Evolutionary conservation across 2,329 filamentous ascomycete species (phyloP).

Genomic region (Nemania bipapillata): DNA sequence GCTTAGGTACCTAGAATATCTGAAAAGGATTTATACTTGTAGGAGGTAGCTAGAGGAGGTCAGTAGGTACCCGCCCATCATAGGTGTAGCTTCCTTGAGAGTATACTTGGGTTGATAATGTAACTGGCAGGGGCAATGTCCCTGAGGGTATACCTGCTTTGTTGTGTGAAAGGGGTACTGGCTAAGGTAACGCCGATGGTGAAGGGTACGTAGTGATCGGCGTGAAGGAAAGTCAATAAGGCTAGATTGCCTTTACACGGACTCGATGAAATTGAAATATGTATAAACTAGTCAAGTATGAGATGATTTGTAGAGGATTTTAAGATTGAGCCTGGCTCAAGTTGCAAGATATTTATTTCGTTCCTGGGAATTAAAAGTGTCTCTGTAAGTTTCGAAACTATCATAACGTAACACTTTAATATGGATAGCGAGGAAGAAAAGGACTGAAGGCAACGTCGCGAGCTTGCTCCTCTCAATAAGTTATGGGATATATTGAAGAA

Average conservation of each 20-base stretch:
- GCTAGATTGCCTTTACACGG: neutral
- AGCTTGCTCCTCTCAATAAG: neutral
- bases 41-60: neutral
- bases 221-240: neutral
- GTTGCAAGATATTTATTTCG: neutral
- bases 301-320: neutral
- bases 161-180: neutral
- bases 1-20: neutral
- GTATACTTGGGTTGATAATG: neutral
- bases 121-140: neutral
- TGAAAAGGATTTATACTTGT: neutral
- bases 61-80: neutral
- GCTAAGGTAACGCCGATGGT: neutral
- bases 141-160: neutral
- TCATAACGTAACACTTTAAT: neutral
- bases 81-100: conserved; percentile 9
- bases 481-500: neutral
- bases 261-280: neutral
- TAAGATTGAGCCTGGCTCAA: no score
- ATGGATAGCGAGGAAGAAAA: neutral
- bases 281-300: neutral
- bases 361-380: neutral
- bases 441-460: neutral
- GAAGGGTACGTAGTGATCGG: neutral
- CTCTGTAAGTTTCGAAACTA: neutral